A percentile compares a stretch with the other conserved stretches of the same genome.
phyloP scores from a whole-genome alignment of 129 eudicot genomes.

The Calendula officinalis region DNA sequence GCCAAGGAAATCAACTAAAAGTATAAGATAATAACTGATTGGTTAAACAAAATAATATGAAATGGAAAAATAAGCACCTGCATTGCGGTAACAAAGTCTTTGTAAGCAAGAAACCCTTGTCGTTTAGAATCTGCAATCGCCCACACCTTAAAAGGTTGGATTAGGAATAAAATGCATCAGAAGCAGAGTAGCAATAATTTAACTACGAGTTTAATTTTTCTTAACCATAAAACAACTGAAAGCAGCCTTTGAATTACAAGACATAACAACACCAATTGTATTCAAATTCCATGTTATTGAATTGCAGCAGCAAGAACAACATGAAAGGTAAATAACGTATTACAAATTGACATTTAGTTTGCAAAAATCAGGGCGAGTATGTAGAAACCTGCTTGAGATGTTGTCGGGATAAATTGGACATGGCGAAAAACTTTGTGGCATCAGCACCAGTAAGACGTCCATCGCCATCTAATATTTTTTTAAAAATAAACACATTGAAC shows the following conservation, averaged over 20 bases:
- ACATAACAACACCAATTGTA: not conserved
- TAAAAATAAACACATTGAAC: not conserved
- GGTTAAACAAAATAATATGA: not conserved
- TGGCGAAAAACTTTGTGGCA: slow-evolving; percentile 69
- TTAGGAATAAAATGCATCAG: not conserved
- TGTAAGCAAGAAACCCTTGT: slow-evolving; percentile 82
- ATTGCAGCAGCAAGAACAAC: not conserved
- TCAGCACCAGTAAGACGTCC: slow-evolving; percentile 82
- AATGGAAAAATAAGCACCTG: slow-evolving; percentile 45
- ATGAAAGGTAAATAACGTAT: not conserved
- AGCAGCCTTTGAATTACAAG: not conserved
- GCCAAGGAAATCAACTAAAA: slow-evolving; percentile 74
- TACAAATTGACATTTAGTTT: not conserved
- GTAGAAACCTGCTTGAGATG: slow-evolving; percentile 78
- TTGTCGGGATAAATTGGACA: slow-evolving; percentile 69
- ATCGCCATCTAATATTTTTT: slow-evolving; percentile 65
- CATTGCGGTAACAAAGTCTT: slow-evolving; percentile 83
- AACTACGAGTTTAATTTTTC: not conserved
- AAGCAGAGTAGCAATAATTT: not conserved
- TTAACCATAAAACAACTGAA: no score
- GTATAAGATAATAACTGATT: not conserved
- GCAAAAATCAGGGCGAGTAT: not conserved
- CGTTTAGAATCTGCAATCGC: slow-evolving; percentile 88
- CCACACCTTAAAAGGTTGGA: slow-evolving; percentile 57
- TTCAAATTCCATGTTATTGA: slow-evolving; percentile 15